These are phyloP conservation scores for Bryopsis sp. DNA, from an alignment of 139 green algal species.

Conservation along the genomic window DNA sequence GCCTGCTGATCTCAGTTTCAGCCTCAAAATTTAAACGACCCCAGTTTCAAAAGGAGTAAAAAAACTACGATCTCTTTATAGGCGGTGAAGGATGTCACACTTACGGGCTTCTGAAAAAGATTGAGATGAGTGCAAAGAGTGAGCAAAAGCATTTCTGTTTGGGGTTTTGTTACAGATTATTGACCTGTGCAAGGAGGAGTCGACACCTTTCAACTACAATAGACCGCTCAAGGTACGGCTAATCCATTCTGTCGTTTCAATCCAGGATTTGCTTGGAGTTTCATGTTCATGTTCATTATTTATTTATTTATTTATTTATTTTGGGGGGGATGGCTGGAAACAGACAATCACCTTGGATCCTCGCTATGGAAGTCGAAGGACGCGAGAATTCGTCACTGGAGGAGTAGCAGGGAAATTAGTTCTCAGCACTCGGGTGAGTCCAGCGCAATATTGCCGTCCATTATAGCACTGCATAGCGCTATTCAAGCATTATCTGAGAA, in stretches of 20 bases:
- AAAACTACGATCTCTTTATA: too few species aligned
- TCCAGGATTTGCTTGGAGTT: neutral
- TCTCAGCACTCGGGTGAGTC: slow-evolving; percentile 56
- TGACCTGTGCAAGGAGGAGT: neutral
- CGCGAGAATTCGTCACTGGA: slow-evolving; percentile 66
- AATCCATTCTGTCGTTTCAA: neutral
- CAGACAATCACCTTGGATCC: slow-evolving; percentile 78
- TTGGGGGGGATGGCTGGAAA: neutral
- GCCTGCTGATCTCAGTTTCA: too few species aligned
- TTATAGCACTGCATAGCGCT: neutral
- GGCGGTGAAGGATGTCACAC: too few species aligned
- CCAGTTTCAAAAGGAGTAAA: too few species aligned
- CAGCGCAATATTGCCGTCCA: neutral
- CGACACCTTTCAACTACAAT: neutral
- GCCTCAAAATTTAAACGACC: too few species aligned
- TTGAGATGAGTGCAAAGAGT: too few species aligned
- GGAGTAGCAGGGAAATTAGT: slow-evolving; percentile 52
- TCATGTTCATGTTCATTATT: too few species aligned
- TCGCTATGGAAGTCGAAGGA: slow-evolving; percentile 51
- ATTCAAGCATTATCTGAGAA: too few species aligned
- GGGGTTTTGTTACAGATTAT: too few species aligned
- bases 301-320: too few species aligned
- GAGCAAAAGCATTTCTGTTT: too few species aligned
- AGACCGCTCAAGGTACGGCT: neutral
- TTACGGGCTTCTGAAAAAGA: too few species aligned